Conservation (phyloP, 441 rosid genomes). For the Monsonia emarginata region DNA sequence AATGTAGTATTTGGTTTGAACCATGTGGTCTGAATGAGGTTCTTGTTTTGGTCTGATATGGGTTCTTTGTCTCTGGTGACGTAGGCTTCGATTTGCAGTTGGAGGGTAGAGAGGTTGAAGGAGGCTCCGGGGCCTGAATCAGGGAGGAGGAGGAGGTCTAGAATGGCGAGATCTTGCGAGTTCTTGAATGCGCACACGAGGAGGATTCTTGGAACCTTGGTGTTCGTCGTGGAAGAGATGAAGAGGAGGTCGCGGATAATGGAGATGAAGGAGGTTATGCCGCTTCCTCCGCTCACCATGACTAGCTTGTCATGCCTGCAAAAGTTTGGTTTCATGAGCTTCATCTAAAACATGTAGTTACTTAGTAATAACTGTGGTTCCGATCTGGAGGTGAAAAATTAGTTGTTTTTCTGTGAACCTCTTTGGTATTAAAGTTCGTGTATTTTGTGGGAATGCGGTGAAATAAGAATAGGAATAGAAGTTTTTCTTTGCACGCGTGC, state of each 20-base stretch:
- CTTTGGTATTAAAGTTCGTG: too few relatives aligned
- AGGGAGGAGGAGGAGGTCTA: constrained; percentile 65
- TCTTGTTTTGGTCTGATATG: constrained; percentile 9
- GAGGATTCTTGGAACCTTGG: constrained; percentile 41
- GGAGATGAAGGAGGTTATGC: constrained; percentile 74
- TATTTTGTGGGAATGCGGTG: too few relatives aligned
- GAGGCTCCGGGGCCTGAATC: constrained; percentile 26
- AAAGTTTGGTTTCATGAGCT: not conserved
- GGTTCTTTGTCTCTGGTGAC: constrained; percentile 53
- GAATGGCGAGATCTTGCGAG: constrained; percentile 61
- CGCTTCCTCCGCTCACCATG: constrained; percentile 97
- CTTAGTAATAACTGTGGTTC: too few relatives aligned
- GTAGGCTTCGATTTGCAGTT: constrained; percentile 53
- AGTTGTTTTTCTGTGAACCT: too few relatives aligned
- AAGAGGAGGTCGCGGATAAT: constrained; percentile 53
- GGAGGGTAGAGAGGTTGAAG: constrained; percentile 30
- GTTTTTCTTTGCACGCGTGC: too few relatives aligned
- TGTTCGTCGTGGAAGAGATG: constrained; percentile 23
- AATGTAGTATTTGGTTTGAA: constrained; percentile 49
- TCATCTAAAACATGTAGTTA: too few relatives aligned
- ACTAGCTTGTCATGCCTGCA: constrained; percentile 63
- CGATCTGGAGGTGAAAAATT: too few relatives aligned
- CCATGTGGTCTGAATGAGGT: constrained; percentile 21
- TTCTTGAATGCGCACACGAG: constrained; percentile 64
- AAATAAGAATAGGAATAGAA: too few relatives aligned